phyloP scores from a whole-genome alignment of 2,329 filamentous ascomycete genomes.

The Stemphylium vesicarium region DNA sequence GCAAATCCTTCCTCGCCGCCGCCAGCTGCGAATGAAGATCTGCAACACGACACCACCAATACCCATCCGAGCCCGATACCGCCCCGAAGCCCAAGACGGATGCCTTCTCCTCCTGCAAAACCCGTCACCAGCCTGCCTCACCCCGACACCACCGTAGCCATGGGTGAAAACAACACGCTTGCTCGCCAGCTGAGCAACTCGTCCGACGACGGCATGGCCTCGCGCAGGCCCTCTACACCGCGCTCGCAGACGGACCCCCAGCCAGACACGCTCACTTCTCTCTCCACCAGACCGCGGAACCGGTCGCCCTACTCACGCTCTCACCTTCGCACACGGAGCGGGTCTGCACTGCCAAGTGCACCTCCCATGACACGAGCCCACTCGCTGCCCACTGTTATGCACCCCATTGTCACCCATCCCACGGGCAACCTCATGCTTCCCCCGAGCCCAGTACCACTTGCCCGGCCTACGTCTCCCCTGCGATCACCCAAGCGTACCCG shows the following conservation, averaged over 20 bases:
- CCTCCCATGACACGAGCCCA: constrained; percentile 57
- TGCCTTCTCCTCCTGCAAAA: constrained; percentile 2
- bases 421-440: constrained; percentile 43
- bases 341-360: constrained; percentile 48
- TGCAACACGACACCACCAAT: constrained; percentile 21
- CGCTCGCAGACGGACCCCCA: constrained; percentile 50
- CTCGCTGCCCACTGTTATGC: constrained; percentile 54
- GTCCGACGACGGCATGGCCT: constrained; percentile 28
- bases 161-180: constrained; percentile 32
- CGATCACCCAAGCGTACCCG: constrained; percentile 54
- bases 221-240: constrained; percentile 44
- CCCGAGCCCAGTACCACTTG: constrained; percentile 35
- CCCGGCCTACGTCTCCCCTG: constrained; percentile 48
- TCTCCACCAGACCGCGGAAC: constrained; percentile 48
- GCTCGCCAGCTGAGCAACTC: constrained; percentile 35
- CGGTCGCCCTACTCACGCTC: constrained; percentile 55
- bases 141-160: constrained; percentile 20
- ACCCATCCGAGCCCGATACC: constrained; percentile 12
- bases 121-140: neutral
- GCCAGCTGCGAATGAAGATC: constrained; percentile 15
- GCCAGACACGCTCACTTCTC: constrained; percentile 25
- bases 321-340: constrained; percentile 55
- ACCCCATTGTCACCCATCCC: constrained; percentile 46
- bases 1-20: constrained; percentile 23
- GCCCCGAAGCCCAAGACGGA: constrained; percentile 11